Evolutionary conservation across 495 filamentous ascomycete genomes (phyloP), one percentile per base, ranked within the genome.

Genomic region (Aspergillus homomorphus): DNA sequence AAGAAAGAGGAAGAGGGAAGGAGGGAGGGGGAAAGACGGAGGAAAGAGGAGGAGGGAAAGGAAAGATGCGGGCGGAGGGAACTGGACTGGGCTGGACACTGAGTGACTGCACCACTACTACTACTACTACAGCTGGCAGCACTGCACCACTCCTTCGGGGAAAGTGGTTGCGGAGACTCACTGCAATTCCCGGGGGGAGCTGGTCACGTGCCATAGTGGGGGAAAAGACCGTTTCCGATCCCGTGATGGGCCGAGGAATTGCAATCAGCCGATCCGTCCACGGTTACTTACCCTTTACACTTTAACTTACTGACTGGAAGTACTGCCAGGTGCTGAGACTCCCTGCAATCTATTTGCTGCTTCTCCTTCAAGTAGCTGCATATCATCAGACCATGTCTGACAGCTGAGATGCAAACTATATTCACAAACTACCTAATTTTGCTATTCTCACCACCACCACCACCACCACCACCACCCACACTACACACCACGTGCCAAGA

Each of bases 191-290:
- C 46, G 46, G 51, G 51, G 51, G 33, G 21, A 48, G 46, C 52
- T 50, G 57, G 46, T 50, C 46, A 50, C 46, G 46, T 50, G 46
- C 15, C 21, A n/a, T 28, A 22, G 46, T 50, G 54, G 52, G 58
- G 56, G 33, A 41, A 28, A 57, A 48, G 45, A 54, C 33, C 30
- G 23, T 23, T 30, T 41, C 61, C 20, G 51, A 46, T 62, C 58
- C 64, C 60, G 64, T 61, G 61, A 61, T 53, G 57, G 57, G 57
- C 65, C 64, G 64, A 66, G 58, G 57, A 42, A 51, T 20, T 14
- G n/a, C 50, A 46, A 59, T 54, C 53, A 57, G 20, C 38, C 54
- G 46, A 54, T 55, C 15, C 23, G 23, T 38, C 4, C n/a, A n/a
- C n/a, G n/a, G n/a, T n/a, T n/a, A 28, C 26, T 28, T 28, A 28